These are phyloP conservation scores for Hericium erinaceus DNA, from an alignment of 768 basidiomycete species.

Conservation along the genomic window DNA sequence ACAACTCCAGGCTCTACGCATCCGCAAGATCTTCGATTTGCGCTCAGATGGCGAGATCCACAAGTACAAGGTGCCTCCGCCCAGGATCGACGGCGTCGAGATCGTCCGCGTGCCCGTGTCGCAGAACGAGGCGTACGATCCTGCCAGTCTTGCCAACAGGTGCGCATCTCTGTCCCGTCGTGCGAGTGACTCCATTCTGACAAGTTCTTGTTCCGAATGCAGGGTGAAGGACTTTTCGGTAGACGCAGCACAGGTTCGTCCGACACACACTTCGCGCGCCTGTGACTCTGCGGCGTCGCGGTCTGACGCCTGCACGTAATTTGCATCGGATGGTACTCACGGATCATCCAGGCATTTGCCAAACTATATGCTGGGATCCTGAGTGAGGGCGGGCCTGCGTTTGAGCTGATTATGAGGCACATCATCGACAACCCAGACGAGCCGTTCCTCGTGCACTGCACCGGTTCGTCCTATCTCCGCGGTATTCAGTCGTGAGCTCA, in stretches of 20 bases:
- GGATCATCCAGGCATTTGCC: not conserved
- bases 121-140: not conserved
- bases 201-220: slow-evolving; percentile 12
- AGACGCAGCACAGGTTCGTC: slow-evolving; percentile 19
- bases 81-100: slow-evolving; percentile 6
- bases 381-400: not conserved
- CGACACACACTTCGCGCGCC: not conserved
- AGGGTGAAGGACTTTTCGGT: slow-evolving; percentile 24
- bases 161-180: not conserved
- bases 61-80: slow-evolving; percentile 24
- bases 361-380: not conserved
- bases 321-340: not conserved
- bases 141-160: not conserved
- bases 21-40: slow-evolving; percentile 32
- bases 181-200: not conserved
- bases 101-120: not conserved
- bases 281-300: slow-evolving; percentile 8
- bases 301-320: not conserved
- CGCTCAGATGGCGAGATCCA: slow-evolving; percentile 28
- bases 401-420: slow-evolving; percentile 28
- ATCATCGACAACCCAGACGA: slow-evolving; percentile 29
- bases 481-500: not conserved
- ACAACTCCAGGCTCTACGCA: slow-evolving; percentile 25
- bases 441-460: slow-evolving; percentile 35
- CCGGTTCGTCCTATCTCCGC: slow-evolving; percentile 21